phyloP scores from a whole-genome alignment of 352 stramenopile genomes.

The Globisporangium nunn region DNA sequence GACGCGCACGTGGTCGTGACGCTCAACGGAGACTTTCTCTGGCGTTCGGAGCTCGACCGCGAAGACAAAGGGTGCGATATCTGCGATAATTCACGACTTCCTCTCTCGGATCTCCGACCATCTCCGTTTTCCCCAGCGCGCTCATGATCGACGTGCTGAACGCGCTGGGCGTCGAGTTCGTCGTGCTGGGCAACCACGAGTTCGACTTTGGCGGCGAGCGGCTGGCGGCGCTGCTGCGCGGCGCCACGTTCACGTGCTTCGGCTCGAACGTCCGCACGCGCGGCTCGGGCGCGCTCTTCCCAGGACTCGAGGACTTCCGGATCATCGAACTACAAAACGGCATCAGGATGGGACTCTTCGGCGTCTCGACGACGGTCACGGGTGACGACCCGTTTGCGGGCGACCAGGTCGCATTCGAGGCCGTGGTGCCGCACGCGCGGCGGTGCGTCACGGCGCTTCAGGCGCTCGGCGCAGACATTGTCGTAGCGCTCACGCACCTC shows the following conservation, averaged over 20 bases:
- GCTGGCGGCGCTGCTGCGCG: slow-evolving; percentile 26
- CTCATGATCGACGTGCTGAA: slow-evolving; percentile 68
- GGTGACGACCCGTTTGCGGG: slow-evolving; percentile 43
- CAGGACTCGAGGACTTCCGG: slow-evolving; percentile 27
- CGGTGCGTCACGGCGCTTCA: slow-evolving; percentile 59
- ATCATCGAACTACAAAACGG: slow-evolving; percentile 31
- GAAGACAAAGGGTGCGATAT: slow-evolving; percentile 54
- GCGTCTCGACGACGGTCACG: slow-evolving; percentile 47
- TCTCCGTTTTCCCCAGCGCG: slow-evolving; percentile 15
- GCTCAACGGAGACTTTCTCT: slow-evolving; percentile 71
- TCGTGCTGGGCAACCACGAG: slow-evolving; percentile 77
- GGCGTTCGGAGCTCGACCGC: slow-evolving; percentile 52
- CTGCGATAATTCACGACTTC: too few species aligned
- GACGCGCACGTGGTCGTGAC: slow-evolving; percentile 43
- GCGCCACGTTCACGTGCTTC: slow-evolving; percentile 42
- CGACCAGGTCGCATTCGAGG: slow-evolving; percentile 41
- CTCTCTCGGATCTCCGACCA: too few species aligned
- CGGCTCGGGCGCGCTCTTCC: slow-evolving; percentile 23
- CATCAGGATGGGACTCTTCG: slow-evolving; percentile 44
- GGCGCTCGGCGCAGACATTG: slow-evolving; percentile 63
- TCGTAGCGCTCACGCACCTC: slow-evolving; percentile 82
- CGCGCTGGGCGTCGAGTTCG: slow-evolving; percentile 40
- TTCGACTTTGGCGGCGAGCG: slow-evolving; percentile 56
- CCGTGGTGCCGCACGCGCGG: slow-evolving; percentile 31
- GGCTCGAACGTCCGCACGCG: slow-evolving; percentile 49